Evolutionary conservation across 208 protist species (phyloP).

Genomic region (Trypanosoma boissoni): DNA sequence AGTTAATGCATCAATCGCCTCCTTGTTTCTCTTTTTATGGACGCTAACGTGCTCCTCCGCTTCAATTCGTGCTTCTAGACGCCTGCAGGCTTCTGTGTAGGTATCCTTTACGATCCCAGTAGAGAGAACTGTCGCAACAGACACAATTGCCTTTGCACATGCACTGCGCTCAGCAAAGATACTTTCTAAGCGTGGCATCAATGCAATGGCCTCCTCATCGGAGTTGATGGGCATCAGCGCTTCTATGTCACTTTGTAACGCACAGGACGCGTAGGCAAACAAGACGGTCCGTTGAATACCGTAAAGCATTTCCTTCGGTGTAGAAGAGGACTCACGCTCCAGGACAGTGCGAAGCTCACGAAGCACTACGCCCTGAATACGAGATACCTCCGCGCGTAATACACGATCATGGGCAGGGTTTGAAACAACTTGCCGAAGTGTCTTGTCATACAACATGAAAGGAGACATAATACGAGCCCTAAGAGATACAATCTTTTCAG

Average conservation of each 20-base stretch:
- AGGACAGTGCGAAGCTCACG: slow-evolving; percentile 33
- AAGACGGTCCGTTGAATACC: slow-evolving; percentile 38
- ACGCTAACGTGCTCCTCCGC: slow-evolving; percentile 20
- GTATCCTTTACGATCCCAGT: slow-evolving; percentile 36
- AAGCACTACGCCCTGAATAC: slow-evolving; percentile 42
- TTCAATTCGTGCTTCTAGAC: slow-evolving; percentile 36
- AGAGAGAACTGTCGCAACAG: slow-evolving; percentile 45
- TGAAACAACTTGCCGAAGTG: slow-evolving; percentile 32
- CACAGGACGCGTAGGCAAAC: slow-evolving; percentile 39
- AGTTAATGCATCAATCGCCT: slow-evolving; percentile 31
- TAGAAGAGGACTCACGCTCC: slow-evolving; percentile 20
- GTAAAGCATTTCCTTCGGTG: slow-evolving; percentile 58
- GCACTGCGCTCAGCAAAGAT: slow-evolving; percentile 40
- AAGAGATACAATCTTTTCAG: slow-evolving; percentile 20
- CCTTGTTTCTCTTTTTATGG: slow-evolving; percentile 26
- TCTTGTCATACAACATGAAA: slow-evolving; percentile 55
- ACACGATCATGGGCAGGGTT: slow-evolving; percentile 46
- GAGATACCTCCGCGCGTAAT: slow-evolving; percentile 33
- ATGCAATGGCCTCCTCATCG: slow-evolving; percentile 30
- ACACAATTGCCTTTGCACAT: slow-evolving; percentile 35
- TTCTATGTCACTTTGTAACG: slow-evolving; percentile 25
- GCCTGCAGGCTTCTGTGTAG: slow-evolving; percentile 24
- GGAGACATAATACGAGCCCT: slow-evolving; percentile 47
- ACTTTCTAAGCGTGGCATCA: slow-evolving; percentile 40
- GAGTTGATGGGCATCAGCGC: slow-evolving; percentile 19